Base-by-base conservation (phyloP, 78 protist species). In the Dictyostelium discoideum region DNA sequence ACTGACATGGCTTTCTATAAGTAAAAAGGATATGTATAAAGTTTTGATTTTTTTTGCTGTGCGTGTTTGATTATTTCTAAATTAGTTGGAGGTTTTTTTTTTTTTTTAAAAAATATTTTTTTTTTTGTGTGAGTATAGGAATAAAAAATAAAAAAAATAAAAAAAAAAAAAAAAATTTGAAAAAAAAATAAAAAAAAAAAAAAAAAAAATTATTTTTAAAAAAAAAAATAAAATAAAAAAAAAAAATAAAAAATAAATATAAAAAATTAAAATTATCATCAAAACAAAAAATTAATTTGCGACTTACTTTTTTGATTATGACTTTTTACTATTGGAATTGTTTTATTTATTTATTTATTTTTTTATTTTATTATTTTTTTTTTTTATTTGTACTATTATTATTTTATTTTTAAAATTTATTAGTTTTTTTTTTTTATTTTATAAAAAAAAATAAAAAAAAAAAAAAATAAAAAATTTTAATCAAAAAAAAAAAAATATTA, bases 1-100 rank as follows among this genome's bases (percentile, higher is more conserved):
- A 88, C 93, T 65, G 93, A 92, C 69, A 67, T 85, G 9, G 57
- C 20, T 77, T 32, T 22, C 9, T 37, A 74, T 24, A 37, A 37
- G 8, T 24, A 22, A 77, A 18, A 8, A 13, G 5, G 3, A 39
- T 3, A 32, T 11, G 54, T 77, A 16, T 29, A 77, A 77, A 32
- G 44, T 60, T 60, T 60, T 54, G 65, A 16, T 50, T 84, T 20
- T 48, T 26, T 76, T 76, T 24, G 29, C 29, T 29, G 77, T 69
- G 29, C 77, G 29, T 69, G 18, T 69, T 69, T 26, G 39, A 69
- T 11, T 26, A 13, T 26, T 22, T 69, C 29, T 26, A 10, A 26
- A 69, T 1, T 69, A 69, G 39, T 69, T 11, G 77, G 29, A 7
- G 74, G 13, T 14, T 2, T 2, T 13, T 54, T 65, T 65, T 65